Evolutionary conservation across 192 early-diverging fungal genomes (phyloP).

Genomic region (Rhizoclosmatium sp.): DNA sequence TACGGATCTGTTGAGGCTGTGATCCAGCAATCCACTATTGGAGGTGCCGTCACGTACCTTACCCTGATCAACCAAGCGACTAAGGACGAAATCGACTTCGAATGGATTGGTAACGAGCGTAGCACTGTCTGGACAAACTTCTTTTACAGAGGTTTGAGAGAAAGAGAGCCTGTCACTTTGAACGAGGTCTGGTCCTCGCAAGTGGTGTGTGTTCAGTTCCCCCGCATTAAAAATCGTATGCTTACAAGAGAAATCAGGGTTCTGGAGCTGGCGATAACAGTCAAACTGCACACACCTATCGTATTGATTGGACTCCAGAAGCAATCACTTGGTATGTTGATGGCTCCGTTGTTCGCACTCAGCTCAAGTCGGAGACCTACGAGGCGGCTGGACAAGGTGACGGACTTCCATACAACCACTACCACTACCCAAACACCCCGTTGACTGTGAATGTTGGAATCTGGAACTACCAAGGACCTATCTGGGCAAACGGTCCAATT

Average conservation of each 20-base stretch:
- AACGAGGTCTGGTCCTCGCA: conserved; percentile 20
- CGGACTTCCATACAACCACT: conserved; percentile 18
- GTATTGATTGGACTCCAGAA: conserved; percentile 33
- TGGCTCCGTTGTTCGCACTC: conserved; percentile 16
- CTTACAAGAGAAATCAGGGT: too few species aligned
- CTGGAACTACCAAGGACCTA: conserved; percentile 33
- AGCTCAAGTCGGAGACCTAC: conserved; percentile 25
- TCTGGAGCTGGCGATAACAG: not conserved
- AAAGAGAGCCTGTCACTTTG: conserved; percentile 15
- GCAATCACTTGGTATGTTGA: conserved; percentile 29
- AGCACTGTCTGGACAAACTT: conserved; percentile 37
- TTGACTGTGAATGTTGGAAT: conserved; percentile 26
- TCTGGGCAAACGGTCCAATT: conserved; percentile 12
- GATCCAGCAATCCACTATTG: conserved; percentile 27
- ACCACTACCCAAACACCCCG: conserved; percentile 39
- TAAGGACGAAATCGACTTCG: conserved; percentile 35
- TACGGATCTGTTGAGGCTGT: conserved; percentile 36
- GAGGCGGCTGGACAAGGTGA: conserved; percentile 1
- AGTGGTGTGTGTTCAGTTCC: conserved; percentile 8
- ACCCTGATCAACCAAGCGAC: conserved; percentile 8
- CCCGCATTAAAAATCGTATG: not conserved
- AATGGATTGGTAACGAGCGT: conserved; percentile 23
- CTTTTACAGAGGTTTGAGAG: conserved; percentile 23
- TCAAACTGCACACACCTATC: conserved; percentile 2
- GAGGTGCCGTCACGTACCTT: conserved; percentile 23